phyloP scores from a whole-genome alignment of 1,284 basidiomycete genomes.

The Fistulinella cinereoalba region DNA sequence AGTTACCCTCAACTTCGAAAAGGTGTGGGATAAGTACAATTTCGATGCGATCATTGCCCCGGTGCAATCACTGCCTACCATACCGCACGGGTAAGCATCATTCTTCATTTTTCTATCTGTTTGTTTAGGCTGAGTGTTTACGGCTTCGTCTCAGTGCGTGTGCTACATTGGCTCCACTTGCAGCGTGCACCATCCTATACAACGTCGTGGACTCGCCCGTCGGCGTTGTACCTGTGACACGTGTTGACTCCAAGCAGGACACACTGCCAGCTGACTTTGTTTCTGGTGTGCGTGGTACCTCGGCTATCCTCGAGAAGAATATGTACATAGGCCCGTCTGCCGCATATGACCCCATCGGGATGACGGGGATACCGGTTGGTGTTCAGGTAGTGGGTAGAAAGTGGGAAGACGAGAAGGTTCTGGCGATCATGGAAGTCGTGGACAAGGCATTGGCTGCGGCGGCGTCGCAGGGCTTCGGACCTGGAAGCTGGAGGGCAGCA shows the following conservation, averaged over 20 bases:
- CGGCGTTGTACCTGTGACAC: conserved; percentile 78
- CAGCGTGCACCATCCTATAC: conserved; percentile 52
- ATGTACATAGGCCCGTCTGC: conserved; percentile 53
- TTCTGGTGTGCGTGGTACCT: conserved; percentile 43
- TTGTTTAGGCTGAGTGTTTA: neutral
- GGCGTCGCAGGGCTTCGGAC: conserved; percentile 51
- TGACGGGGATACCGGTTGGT: conserved; percentile 79
- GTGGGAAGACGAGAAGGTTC: conserved; percentile 86
- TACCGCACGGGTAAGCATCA: conserved; percentile 62
- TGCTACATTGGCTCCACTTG: conserved; percentile 52
- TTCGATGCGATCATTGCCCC: conserved; percentile 81
- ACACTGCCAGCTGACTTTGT: conserved; percentile 58
- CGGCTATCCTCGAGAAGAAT: conserved; percentile 51
- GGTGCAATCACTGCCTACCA: conserved; percentile 66
- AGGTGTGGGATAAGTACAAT: conserved; percentile 66
- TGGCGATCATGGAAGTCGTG: conserved; percentile 80
- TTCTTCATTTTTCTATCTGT: neutral
- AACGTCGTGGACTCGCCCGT: conserved; percentile 80
- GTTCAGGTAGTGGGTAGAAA: conserved; percentile 77
- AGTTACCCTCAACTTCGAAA: neutral
- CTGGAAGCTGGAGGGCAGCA: conserved; percentile 33
- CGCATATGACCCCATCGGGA: conserved; percentile 68
- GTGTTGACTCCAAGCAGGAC: conserved; percentile 67
- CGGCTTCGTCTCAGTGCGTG: conserved; percentile 41
- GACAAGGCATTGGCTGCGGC: conserved; percentile 56